These are phyloP conservation scores for Suillus plorans DNA, from an alignment of 768 basidiomycete genomes.

Conservation along the genomic window DNA sequence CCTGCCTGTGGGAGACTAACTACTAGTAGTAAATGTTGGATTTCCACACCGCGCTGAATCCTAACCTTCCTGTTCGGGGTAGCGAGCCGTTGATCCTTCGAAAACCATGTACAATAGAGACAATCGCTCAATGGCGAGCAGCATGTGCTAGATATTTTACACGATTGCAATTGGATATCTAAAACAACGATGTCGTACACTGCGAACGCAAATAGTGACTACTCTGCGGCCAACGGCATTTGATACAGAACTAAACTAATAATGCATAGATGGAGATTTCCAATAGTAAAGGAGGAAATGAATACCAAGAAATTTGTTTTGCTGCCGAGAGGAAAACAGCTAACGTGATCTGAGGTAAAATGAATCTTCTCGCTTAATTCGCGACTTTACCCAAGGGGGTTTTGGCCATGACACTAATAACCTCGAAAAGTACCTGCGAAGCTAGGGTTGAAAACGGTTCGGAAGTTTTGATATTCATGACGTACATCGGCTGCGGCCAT, in stretches of 20 bases:
- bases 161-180: background rate
- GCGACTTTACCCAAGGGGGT: slow-evolving; percentile 66
- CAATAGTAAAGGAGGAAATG: background rate
- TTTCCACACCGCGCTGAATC: background rate
- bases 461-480: slow-evolving; percentile 14
- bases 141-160: background rate
- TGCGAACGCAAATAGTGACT: background rate
- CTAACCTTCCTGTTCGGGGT: background rate
- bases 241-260: background rate
- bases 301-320: background rate
- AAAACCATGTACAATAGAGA: background rate
- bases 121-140: background rate
- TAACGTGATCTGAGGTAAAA: background rate
- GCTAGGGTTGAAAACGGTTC: slow-evolving; percentile 11
- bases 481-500: slow-evolving; percentile 63
- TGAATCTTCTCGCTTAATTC: slow-evolving; percentile 12
- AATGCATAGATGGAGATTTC: background rate
- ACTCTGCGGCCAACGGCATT: background rate
- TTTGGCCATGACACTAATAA: slow-evolving; percentile 77
- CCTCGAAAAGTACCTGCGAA: slow-evolving; percentile 67
- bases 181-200: background rate
- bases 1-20: background rate
- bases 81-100: background rate
- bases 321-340: no score
- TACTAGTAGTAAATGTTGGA: background rate